Evolutionary conservation across 139 green algal genomes (phyloP), one percentile per base, ranked within the genome.

Genomic region (Chlamydomonas applanata): DNA sequence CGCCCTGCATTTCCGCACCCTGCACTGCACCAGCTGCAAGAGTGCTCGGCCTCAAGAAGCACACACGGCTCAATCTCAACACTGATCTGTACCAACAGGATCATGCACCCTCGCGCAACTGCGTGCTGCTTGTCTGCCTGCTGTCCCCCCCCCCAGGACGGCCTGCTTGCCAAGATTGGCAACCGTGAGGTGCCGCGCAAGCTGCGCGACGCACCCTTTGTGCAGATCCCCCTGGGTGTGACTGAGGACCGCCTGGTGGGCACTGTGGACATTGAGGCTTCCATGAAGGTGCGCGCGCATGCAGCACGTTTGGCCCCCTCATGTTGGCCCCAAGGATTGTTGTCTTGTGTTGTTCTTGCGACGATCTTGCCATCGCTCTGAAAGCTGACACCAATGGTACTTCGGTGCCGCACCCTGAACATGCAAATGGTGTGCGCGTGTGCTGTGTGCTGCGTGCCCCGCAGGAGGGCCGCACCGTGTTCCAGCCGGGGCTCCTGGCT

Each of bases 231-330:
- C 1, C 88, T 99, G 63, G 96, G 96, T 0, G 94, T 99, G 19
- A 99, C 96, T 1, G 96, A 99, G 88, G 96, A 99, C 83, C 85
- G 96, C 0, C 87, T 99, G 63, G 91, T 99, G 73, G 96, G 96
- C 69, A 98, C 96, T 1, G 96, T 99, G 22, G 96, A 99, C 84
- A 97, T 99, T 69, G 96, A 99, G 83, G 93, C 93, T 33, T 98
- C 92, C 63, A 98, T 99, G 87, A 96, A 97, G 87, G 87, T 92
- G 65, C 9, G 79, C 9, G 25, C 33, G n/a, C 56, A 33, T 36
- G 5, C 88, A 45, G n/a, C n/a, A n/a, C n/a, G n/a, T n/a, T n/a
- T n/a, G n/a, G n/a, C n/a, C n/a, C n/a, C n/a, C n/a, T n/a, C n/a
- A n/a, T n/a, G n/a, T n/a, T n/a, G n/a, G n/a, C n/a, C n/a, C n/a